A percentile compares a stretch with the other conserved stretches of the same genome.
Conservation (phyloP, 129 eudicot genomes). For the Apium graveolens region DNA sequence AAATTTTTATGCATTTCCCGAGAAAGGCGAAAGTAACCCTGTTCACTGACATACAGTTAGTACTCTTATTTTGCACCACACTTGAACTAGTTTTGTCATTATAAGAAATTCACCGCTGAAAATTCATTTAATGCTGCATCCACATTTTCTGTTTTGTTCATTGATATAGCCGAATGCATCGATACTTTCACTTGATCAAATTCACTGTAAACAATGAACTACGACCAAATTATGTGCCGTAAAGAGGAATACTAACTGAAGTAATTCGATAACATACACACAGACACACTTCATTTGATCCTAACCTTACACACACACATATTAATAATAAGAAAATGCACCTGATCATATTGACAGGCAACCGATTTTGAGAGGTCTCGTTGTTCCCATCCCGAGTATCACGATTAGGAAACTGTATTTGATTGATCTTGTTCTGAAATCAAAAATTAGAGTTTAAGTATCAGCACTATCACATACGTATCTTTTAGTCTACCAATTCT, state of each 20-base stretch:
- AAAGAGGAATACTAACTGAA: background rate
- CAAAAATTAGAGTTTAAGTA: background rate
- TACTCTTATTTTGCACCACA: constrained; percentile 3
- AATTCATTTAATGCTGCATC: constrained; percentile 74
- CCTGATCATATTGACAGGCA: constrained; percentile 31
- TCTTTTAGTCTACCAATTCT: no score
- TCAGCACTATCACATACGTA: background rate
- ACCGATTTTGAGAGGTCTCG: constrained; percentile 29
- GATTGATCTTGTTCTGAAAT: constrained; percentile 38
- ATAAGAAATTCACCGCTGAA: constrained; percentile 45
- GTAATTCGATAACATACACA: background rate
- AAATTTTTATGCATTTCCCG: constrained; percentile 43
- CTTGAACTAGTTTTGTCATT: background rate
- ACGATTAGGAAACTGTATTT: constrained; percentile 36
- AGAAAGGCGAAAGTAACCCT: constrained; percentile 79
- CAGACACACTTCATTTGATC: background rate
- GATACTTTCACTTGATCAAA: constrained; percentile 57
- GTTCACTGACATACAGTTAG: constrained; percentile 13
- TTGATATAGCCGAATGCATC: constrained; percentile 79
- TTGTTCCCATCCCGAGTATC: constrained; percentile 24
- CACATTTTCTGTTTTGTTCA: constrained; percentile 69
- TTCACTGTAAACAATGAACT: constrained; percentile 34
- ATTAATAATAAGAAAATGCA: background rate
- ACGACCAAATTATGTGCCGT: background rate
- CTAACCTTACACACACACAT: background rate